Evolutionary conservation across 805 yeast species (phyloP), one percentile per base, ranked within the genome.

Genomic region (Candida quercuum): DNA sequence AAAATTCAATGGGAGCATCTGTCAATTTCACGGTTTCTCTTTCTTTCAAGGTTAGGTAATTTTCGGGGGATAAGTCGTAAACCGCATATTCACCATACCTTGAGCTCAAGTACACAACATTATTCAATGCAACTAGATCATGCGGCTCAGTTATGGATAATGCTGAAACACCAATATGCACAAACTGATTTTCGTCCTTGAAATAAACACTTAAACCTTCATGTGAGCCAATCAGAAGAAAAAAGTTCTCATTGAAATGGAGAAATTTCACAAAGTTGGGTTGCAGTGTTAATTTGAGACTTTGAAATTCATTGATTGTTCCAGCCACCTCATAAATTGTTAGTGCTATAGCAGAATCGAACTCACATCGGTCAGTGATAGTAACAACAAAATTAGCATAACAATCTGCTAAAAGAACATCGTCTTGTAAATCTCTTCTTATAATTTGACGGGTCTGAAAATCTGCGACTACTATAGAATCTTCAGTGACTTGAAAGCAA

Each of bases 401-500:
- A 18, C 44, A 34, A 26, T 56, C 59, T 11, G 51, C 57, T 12
- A 37, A 35, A 3, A 50, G 26, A 1, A 39, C 31, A 4, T 41
- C 42, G 11, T 38, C 31, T 3, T 40, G 43, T 27, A 45, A 33
- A 3, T 37, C 39, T 11, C 24, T 23, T 2, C 28, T 32, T 5
- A 45, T 9, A 1, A 39, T 19, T 5, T 41, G 32, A 5, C 32
- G 43, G 12, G 39, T 38, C 2, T 33, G 41, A 32, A 54, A 48
- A 25, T 46, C 46, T 5, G 51, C 17, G 2, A 51, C 45, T 6
- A 45, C 39, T 11, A 56, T 45, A 1, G 56, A 42, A 12, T 36
- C 16, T 17, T 48, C 56, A 2, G 57, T 51, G 0, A 54, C 38
- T 34, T 56, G 60, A 17, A 51, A 37, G 20, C 56, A 52, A 11